These are phyloP conservation scores for Verticillium tricorpus DNA, from an alignment of 2,329 filamentous ascomycete species.

Conservation along the genomic window DNA sequence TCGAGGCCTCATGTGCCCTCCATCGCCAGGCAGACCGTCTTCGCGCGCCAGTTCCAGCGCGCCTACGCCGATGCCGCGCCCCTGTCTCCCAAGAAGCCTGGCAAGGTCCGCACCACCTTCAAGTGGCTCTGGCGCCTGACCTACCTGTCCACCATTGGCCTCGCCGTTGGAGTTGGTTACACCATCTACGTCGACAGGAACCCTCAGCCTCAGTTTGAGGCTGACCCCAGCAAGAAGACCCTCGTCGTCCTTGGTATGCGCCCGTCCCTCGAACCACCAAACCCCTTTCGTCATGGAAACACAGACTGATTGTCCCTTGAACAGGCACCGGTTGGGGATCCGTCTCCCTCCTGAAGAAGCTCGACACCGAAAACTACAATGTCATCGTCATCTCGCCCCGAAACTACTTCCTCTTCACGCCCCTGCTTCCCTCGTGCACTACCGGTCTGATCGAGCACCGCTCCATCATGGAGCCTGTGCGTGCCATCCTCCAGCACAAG, in stretches of 20 bases:
- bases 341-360: constrained; percentile 94
- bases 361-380: constrained; percentile 99
- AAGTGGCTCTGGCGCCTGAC: constrained; percentile 80
- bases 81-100: constrained; percentile 40
- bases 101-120: constrained; percentile 64
- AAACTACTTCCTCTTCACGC: constrained; percentile 99
- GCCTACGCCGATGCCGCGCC: constrained; percentile 46
- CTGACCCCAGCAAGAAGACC: constrained; percentile 92
- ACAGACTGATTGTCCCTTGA: not conserved
- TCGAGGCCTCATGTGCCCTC: constrained; percentile 7
- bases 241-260: constrained; percentile 83
- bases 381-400: constrained; percentile 95
- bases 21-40: constrained; percentile 12
- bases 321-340: constrained; percentile 92
- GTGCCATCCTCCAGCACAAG: constrained; percentile 93
- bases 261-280: not conserved
- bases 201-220: constrained; percentile 71
- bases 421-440: constrained; percentile 93
- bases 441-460: constrained; percentile 97
- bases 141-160: constrained; percentile 68
- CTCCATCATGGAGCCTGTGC: constrained; percentile 98
- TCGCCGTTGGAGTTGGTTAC: constrained; percentile 70
- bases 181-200: constrained; percentile 78
- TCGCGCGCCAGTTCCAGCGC: constrained; percentile 37
- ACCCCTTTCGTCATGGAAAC: not conserved